Conservation (phyloP, 495 filamentous ascomycete species). For the Tuber aestivum region DNA sequence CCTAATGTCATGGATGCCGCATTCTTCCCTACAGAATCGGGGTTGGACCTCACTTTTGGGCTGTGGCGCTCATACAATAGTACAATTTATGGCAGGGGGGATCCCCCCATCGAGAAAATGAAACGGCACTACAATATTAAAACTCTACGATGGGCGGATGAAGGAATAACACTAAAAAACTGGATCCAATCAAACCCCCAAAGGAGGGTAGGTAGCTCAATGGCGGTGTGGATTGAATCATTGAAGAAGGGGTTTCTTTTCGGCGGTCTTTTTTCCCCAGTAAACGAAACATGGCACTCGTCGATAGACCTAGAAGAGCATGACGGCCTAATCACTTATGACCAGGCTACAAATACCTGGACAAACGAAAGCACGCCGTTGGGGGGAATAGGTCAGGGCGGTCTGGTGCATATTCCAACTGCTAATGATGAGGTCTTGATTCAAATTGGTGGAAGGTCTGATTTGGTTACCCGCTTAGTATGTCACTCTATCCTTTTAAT, state of each 20-base stretch:
- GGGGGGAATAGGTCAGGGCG: background rate
- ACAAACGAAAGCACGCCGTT: conserved; percentile 13
- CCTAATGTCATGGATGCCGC: background rate
- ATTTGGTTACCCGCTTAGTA: background rate
- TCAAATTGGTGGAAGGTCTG: conserved; percentile 12
- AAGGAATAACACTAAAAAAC: background rate
- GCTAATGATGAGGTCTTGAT: conserved; percentile 12
- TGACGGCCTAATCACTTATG: background rate
- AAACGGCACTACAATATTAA: background rate
- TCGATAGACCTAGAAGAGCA: background rate
- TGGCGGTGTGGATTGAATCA: conserved; percentile 11
- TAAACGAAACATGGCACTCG: background rate
- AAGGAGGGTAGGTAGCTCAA: conserved; percentile 2
- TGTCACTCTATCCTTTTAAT: background rate
- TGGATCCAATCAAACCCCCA: background rate
- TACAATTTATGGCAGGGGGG: background rate
- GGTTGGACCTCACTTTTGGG: background rate
- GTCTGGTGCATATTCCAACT: conserved; percentile 1
- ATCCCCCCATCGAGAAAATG: background rate
- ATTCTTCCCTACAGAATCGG: background rate
- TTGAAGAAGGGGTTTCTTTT: conserved; percentile 11
- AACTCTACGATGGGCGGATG: background rate
- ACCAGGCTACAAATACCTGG: conserved; percentile 6
- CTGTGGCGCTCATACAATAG: background rate
- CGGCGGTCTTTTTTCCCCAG: background rate